Base-by-base conservation (phyloP, 495 filamentous ascomycete species). In the Copromyces sp. region DNA sequence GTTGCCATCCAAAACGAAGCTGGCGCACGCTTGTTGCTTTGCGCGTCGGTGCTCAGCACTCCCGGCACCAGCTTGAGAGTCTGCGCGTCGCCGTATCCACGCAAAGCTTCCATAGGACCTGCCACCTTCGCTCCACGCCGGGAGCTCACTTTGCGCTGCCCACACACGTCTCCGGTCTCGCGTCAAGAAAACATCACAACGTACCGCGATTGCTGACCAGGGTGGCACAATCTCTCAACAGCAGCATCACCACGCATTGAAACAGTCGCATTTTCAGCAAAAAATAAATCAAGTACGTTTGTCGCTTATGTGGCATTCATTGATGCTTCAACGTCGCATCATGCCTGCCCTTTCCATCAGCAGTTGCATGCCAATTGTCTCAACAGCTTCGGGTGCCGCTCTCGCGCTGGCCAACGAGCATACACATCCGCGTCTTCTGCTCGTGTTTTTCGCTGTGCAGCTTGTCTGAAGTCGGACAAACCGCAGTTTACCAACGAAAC, bases 151-250 rank as follows among this genome's bases (percentile, higher is more conserved):
- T 70, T 74, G 72, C 72, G 53, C 72, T 24, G 72, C 73, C 69
- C 69, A 71, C 35, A 70, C 71, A 42, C 73, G 41, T 68, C 68
- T 61, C 65, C 42, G 45, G 44, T 68, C 24, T 75, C 47, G 68
- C 71, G 71, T 73, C 68, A 53, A 73, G 70, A 69, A 65, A 65
- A 65, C 29, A 65, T 35, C 53, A 65, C 70, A 68, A 53, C 40
- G 39, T 24, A 29, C 70, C 73, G 68, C 44, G 69, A 75, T 75
- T 47, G 65, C 74, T 74, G 69, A 74, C 74, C n/a, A 73, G 72
- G 53, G 53, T 32, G 38, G 42, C 69, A 68, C 61, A 47, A 68
- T 24, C 71, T 70, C 71, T 29, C 53, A 65, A 65, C 53, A 65
- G 53, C 53, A 35, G 53, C 53, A 65, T 65, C 53, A 16, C 53